Evolutionary conservation across 768 basidiomycete genomes (phyloP).

Genomic region (Hygrocybe punicea): DNA sequence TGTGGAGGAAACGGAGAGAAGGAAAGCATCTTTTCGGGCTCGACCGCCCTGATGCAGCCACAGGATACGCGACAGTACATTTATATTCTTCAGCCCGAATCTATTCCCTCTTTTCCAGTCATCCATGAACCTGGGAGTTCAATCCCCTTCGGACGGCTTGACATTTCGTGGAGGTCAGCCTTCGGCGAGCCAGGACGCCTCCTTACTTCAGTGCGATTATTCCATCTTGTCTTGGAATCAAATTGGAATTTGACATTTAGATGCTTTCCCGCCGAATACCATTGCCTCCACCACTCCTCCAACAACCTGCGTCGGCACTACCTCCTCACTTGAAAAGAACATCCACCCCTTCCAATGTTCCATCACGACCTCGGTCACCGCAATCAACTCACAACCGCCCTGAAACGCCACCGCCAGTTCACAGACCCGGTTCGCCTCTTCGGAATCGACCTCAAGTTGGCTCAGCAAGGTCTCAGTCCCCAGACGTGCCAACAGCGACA

Average conservation of each 20-base stretch:
- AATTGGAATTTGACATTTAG: background rate
- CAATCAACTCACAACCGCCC: slow-evolving; percentile 52
- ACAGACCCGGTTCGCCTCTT: slow-evolving; percentile 42
- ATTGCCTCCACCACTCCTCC: slow-evolving; percentile 38
- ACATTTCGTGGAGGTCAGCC: slow-evolving; percentile 83
- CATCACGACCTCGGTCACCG: slow-evolving; percentile 59
- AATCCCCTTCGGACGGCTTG: slow-evolving; percentile 79
- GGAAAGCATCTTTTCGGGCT: slow-evolving; percentile 53
- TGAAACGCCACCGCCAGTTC: slow-evolving; percentile 49
- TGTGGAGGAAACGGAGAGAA: slow-evolving; percentile 24
- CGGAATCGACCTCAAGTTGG: slow-evolving; percentile 41
- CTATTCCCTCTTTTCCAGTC: slow-evolving; percentile 43
- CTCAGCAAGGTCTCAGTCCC: slow-evolving; percentile 35
- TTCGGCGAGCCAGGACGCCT: slow-evolving; percentile 85
- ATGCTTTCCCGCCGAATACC: slow-evolving; percentile 83
- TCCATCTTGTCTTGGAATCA: background rate
- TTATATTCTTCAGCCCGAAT: slow-evolving; percentile 67
- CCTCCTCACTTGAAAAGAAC: slow-evolving; percentile 72
- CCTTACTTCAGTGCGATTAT: slow-evolving; percentile 55
- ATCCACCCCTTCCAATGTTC: slow-evolving; percentile 34
- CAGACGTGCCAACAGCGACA: slow-evolving; percentile 24
- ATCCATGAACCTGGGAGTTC: slow-evolving; percentile 62
- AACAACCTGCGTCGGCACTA: slow-evolving; percentile 64
- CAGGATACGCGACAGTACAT: slow-evolving; percentile 86
- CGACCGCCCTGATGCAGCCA: slow-evolving; percentile 72